Percentiles rank a stretch among this genome's conserved stretches.
phyloP scores from a whole-genome alignment of 2,329 filamentous ascomycete genomes.

The Sarocladiaceae sp. region DNA sequence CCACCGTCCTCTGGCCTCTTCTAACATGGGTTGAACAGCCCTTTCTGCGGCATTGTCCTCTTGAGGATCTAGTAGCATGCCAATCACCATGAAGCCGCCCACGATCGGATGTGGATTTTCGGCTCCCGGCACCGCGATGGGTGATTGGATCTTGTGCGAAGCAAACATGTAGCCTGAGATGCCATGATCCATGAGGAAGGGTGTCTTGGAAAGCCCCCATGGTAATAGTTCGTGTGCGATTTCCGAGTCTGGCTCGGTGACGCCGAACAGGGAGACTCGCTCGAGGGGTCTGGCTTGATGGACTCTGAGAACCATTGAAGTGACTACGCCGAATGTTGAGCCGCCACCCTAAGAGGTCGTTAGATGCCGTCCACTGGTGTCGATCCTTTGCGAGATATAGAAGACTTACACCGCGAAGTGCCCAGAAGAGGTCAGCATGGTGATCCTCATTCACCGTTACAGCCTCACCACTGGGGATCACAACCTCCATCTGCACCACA shows the following conservation, averaged over 20 bases:
- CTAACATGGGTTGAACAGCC: not conserved
- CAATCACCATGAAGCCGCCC: slow-evolving; percentile 28
- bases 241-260: slow-evolving; percentile 18
- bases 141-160: slow-evolving; percentile 20
- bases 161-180: slow-evolving; percentile 44
- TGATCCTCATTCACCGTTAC: slow-evolving; percentile 41
- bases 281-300: slow-evolving; percentile 17
- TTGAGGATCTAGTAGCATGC: not conserved
- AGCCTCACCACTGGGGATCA: slow-evolving; percentile 41
- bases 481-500: slow-evolving; percentile 46
- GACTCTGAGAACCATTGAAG: slow-evolving; percentile 51
- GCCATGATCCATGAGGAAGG: slow-evolving; percentile 44
- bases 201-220: slow-evolving; percentile 41
- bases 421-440: slow-evolving; percentile 55
- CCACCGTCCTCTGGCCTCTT: not conserved
- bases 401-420: slow-evolving; percentile 41
- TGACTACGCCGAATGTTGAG: slow-evolving; percentile 57
- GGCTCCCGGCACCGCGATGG: slow-evolving; percentile 4
- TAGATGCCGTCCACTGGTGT: no score
- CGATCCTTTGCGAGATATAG: no score
- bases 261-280: slow-evolving; percentile 21
- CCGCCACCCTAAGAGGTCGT: slow-evolving; percentile 45
- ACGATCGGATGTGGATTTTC: slow-evolving; percentile 17
- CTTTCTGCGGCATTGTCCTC: not conserved
- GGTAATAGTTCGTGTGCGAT: slow-evolving; percentile 38